Conservation (phyloP, 306 rosid genomes). For the Cyclanthera cordifolia region DNA sequence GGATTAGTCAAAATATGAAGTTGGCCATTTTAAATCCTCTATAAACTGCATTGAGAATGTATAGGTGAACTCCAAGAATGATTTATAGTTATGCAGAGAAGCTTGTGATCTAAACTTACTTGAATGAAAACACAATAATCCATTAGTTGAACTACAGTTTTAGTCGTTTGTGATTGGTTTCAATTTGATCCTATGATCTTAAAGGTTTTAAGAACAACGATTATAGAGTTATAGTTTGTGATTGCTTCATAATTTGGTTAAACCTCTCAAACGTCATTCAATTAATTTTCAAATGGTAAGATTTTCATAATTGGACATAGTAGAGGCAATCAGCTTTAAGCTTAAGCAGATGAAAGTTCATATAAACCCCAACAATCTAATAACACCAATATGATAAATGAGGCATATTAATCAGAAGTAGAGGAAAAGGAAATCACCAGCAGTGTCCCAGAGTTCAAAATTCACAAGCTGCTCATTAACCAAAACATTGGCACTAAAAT, state of each 20-base stretch:
- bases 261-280: not conserved
- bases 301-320: not conserved
- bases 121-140: not conserved
- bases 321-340: not conserved
- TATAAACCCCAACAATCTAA: not conserved
- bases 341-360: not conserved
- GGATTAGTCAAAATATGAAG: too few species aligned
- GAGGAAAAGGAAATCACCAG: slow-evolving; percentile 26
- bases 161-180: not conserved
- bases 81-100: too few species aligned
- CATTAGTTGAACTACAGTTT: not conserved
- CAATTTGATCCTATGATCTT: not conserved
- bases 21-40: too few species aligned
- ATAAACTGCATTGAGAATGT: too few species aligned
- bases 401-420: not conserved
- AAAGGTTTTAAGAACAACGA: too few species aligned
- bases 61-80: too few species aligned
- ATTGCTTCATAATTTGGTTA: not conserved
- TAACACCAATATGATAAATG: too few species aligned
- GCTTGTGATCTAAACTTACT: too few species aligned
- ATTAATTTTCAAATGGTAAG: not conserved
- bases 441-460: slow-evolving; percentile 56
- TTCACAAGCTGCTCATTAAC: slow-evolving; percentile 38
- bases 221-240: too few species aligned
- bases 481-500: slow-evolving; percentile 43